phyloP scores from a whole-genome alignment of 2,329 filamentous ascomycete species.

The Coniochaeta sp. region DNA sequence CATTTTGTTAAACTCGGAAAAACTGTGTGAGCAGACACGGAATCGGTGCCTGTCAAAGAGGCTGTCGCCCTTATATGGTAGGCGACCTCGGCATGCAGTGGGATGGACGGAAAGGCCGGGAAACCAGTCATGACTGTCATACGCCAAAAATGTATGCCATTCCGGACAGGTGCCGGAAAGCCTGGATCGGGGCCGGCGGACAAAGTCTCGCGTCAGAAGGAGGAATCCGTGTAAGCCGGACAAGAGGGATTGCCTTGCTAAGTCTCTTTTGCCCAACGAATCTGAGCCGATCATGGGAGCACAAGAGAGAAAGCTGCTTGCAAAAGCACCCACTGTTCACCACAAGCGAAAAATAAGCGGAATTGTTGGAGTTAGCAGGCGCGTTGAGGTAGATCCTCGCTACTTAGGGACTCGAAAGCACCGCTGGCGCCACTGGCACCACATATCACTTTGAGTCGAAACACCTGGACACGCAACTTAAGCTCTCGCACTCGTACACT shows the following conservation, averaged over 20 bases:
- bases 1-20: not conserved
- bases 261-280: not conserved
- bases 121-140: not conserved
- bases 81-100: not conserved
- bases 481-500: too few species aligned
- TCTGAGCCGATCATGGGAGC: not conserved
- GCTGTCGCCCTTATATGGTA: not conserved
- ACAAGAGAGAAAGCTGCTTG: not conserved
- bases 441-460: not conserved
- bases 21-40: not conserved
- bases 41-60: not conserved
- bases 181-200: not conserved
- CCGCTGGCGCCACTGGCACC: not conserved
- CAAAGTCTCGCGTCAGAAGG: not conserved
- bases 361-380: not conserved
- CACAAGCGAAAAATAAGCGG: not conserved
- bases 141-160: not conserved
- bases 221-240: constrained; percentile 1
- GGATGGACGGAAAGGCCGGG: not conserved
- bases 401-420: not conserved
- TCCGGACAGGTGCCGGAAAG: not conserved
- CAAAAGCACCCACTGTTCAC: not conserved
- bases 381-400: not conserved
- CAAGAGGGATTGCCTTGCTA: not conserved
- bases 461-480: not conserved